Evolutionary conservation across 768 basidiomycete species (phyloP), one percentile per base, ranked within the genome.

Genomic region (Hemileccinum impolitum): DNA sequence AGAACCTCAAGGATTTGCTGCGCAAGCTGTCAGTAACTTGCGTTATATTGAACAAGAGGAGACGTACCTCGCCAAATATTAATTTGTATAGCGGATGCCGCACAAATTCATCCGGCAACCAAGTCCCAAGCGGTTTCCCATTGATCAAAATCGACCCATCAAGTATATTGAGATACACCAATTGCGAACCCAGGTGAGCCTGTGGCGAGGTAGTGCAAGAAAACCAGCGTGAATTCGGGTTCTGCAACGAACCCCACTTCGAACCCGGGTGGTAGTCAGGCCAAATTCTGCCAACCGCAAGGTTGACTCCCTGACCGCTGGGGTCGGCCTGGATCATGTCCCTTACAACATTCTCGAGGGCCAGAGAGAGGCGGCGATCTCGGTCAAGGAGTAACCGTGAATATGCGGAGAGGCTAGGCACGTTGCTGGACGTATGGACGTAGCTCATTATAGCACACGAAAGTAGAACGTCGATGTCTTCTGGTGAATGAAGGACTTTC

Each of bases 111-210:
- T 30, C 17, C 0, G 59, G 62, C 12, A 64, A 46, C 21, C 52
- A 19, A 21, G 18, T 51, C 1, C 55, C 54, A 5, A 68, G 18
- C 0, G 61, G 51, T 18, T 54, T 59, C 3, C 59, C 66, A 4
- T 68, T 47, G 2, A 63, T 50, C 12, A 62, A 37, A 15, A 67
- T 54, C 1, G 51, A 43, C 3, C 64, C 67, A 10, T 57, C 28
- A 3, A 78, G 51, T 2, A 79, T 30, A 46, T 80, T 70, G 17
- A 75, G 59, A 39, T 70, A 64, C 7, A 79, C 62, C 18, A n/a
- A 40, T 39, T 71, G 70, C 18, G 56, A 51, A 30, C 32, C 11
- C 47, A 32, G 38, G 7, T 26, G 55, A 49, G 14, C 36, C 49
- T 41, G 40, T 1, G 47, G 10, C 5, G 48, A 39, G 0, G 73